Evolutionary conservation across 129 eudicot species (phyloP).

Genomic region (Dittrichia graveolens): DNA sequence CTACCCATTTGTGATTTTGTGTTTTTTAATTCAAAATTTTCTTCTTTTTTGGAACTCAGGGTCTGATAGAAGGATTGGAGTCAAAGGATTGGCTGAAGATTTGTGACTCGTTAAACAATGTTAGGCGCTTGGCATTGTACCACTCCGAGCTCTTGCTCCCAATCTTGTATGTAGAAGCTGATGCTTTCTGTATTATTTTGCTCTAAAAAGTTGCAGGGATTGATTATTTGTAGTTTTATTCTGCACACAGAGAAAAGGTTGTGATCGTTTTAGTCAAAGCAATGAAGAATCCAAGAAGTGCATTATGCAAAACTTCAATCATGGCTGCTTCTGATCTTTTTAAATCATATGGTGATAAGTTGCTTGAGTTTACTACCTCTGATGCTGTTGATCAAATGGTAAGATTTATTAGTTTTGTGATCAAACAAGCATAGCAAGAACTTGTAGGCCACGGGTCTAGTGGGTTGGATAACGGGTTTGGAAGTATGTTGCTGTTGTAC

Average conservation of each 20-base stretch:
- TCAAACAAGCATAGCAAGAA: too few species aligned
- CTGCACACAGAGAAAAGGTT: constrained; percentile 70
- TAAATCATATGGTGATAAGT: constrained; percentile 69
- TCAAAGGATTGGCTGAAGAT: constrained; percentile 93
- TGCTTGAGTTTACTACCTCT: constrained; percentile 53
- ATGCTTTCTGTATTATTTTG: not conserved
- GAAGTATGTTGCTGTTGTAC: too few species aligned
- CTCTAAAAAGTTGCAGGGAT: not conserved
- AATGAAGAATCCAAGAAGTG: constrained; percentile 98
- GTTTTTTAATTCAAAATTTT: not conserved
- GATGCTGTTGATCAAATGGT: constrained; percentile 84
- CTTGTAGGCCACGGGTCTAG: too few species aligned
- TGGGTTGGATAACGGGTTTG: too few species aligned
- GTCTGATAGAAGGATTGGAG: constrained; percentile 78
- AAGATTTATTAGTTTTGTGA: not conserved
- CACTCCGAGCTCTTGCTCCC: constrained; percentile 72
- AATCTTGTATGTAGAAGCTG: constrained; percentile 52
- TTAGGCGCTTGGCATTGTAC: constrained; percentile 72
- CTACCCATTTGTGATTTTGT: not conserved
- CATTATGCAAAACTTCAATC: constrained; percentile 84
- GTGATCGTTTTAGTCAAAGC: constrained; percentile 73
- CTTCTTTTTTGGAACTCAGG: constrained; percentile 41
- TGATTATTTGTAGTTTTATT: not conserved
- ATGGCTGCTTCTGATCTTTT: constrained; percentile 91
- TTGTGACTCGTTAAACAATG: constrained; percentile 80